phyloP scores from a whole-genome alignment of 371 early-diverging fungal species.

The Mucor velutinosus region DNA sequence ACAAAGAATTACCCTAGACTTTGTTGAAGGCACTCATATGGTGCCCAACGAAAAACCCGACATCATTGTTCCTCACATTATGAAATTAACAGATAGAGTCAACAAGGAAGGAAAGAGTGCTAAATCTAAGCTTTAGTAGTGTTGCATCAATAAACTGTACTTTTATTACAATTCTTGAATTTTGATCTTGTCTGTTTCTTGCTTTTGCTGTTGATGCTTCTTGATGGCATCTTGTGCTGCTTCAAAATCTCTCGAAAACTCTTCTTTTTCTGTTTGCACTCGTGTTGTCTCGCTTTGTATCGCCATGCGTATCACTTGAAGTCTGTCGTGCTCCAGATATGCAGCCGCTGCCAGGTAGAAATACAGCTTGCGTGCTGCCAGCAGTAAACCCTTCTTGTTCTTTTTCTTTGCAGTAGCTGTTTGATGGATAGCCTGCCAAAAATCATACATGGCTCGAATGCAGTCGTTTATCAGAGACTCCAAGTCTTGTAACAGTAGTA shows the following conservation, averaged over 20 bases:
- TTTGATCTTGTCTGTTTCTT: slow-evolving; percentile 6
- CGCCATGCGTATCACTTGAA: not conserved
- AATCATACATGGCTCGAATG: slow-evolving; percentile 24
- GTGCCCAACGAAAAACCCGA: slow-evolving; percentile 37
- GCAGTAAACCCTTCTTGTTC: not conserved
- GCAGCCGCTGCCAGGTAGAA: slow-evolving; percentile 31
- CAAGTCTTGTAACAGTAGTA: slow-evolving; percentile 28
- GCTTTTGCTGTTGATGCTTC: slow-evolving; percentile 6
- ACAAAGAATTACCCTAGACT: slow-evolving; percentile 13
- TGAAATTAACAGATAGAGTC: slow-evolving; percentile 12
- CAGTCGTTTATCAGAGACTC: slow-evolving; percentile 5
- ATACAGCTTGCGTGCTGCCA: slow-evolving; percentile 33
- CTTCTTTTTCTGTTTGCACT: slow-evolving; percentile 10
- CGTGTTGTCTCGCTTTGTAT: slow-evolving; percentile 1
- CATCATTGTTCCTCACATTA: slow-evolving; percentile 25
- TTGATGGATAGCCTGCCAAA: slow-evolving; percentile 29
- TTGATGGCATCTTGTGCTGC: slow-evolving; percentile 22
- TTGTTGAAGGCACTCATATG: slow-evolving; percentile 41
- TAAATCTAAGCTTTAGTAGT: slow-evolving; percentile 12
- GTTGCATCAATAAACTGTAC: not conserved
- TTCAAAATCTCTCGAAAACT: slow-evolving; percentile 15
- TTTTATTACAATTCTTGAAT: slow-evolving; percentile 13
- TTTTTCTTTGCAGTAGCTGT: slow-evolving; percentile 8
- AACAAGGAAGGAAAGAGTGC: not conserved
- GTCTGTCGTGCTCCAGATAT: not conserved